phyloP scores from a whole-genome alignment of 2,329 filamentous ascomycete genomes.

The Colletotrichum plurivorum region DNA sequence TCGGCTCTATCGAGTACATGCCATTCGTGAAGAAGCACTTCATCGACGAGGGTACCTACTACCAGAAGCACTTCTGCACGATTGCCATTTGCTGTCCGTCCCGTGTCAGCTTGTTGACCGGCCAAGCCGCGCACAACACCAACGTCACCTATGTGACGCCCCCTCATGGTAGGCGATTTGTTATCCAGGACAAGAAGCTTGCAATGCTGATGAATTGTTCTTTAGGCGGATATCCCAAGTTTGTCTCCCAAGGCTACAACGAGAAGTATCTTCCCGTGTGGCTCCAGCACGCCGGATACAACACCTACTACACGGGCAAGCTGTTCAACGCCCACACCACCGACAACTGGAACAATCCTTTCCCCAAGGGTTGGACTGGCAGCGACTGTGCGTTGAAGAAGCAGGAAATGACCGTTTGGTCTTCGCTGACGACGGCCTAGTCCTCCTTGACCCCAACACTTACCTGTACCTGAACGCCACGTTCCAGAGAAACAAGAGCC shows the following conservation, averaged over 20 bases:
- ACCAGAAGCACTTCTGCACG: slow-evolving; percentile 75
- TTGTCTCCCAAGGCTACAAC: slow-evolving; percentile 75
- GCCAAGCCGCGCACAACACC: slow-evolving; percentile 77
- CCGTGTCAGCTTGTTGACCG: slow-evolving; percentile 75
- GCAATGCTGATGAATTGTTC: too few species aligned
- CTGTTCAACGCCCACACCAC: slow-evolving; percentile 76
- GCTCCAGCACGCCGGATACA: slow-evolving; percentile 78
- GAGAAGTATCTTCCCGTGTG: slow-evolving; percentile 78
- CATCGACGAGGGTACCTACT: slow-evolving; percentile 70
- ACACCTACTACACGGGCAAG: slow-evolving; percentile 82
- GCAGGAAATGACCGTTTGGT: slow-evolving; percentile 21
- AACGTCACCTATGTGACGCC: slow-evolving; percentile 73
- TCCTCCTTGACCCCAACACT: slow-evolving; percentile 53
- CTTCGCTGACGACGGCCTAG: slow-evolving; percentile 44
- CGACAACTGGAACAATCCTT: slow-evolving; percentile 72
- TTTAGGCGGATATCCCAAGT: slow-evolving; percentile 71
- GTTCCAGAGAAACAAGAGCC: slow-evolving; percentile 59
- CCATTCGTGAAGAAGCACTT: slow-evolving; percentile 70
- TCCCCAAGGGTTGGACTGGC: slow-evolving; percentile 69
- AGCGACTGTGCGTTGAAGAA: slow-evolving; percentile 51
- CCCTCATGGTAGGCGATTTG: slow-evolving; percentile 62
- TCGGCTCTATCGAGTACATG: slow-evolving; percentile 74
- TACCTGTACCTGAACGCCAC: slow-evolving; percentile 65
- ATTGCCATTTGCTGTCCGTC: slow-evolving; percentile 78
- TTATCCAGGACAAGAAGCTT: neutral